Conservation (phyloP, 176 grass and related monocot species). For the Rhynchospora tenuis region DNA sequence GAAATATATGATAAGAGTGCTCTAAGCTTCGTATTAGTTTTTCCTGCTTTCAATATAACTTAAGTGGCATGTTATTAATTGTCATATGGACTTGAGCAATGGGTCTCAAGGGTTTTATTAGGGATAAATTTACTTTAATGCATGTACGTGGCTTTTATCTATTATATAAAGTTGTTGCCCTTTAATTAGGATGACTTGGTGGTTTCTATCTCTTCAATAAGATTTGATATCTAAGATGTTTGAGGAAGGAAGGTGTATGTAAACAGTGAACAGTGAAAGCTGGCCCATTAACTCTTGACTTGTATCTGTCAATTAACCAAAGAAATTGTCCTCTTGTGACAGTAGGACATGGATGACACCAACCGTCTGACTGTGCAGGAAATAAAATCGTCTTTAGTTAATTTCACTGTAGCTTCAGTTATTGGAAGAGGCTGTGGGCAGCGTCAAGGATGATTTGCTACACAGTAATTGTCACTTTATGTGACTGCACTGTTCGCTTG, state of each 20-base stretch:
- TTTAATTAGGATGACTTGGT: neutral
- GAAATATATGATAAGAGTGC: neutral
- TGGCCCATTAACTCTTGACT: neutral
- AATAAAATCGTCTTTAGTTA: neutral
- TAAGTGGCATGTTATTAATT: neutral
- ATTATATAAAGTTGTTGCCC: neutral
- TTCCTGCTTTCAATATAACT: neutral
- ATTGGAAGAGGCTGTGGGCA: neutral
- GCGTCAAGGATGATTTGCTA: neutral
- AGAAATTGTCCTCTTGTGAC: slow-evolving; percentile 2
- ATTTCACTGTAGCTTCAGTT: neutral
- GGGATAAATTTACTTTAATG: neutral
- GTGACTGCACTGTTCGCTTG: neutral
- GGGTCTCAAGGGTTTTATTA: neutral
- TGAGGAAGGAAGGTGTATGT: neutral
- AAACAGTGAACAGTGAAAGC: neutral
- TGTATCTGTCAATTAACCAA: neutral
- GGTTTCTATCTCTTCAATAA: neutral
- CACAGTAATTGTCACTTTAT: neutral
- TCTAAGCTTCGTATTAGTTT: neutral
- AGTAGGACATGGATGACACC: neutral
- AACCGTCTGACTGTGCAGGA: neutral
- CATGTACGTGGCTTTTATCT: neutral
- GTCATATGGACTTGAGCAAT: neutral
- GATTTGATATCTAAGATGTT: neutral